Percentiles rank a stretch among this genome's conserved stretches.
phyloP scores from a whole-genome alignment of 768 basidiomycete species.

The Leccinum arenicola region DNA sequence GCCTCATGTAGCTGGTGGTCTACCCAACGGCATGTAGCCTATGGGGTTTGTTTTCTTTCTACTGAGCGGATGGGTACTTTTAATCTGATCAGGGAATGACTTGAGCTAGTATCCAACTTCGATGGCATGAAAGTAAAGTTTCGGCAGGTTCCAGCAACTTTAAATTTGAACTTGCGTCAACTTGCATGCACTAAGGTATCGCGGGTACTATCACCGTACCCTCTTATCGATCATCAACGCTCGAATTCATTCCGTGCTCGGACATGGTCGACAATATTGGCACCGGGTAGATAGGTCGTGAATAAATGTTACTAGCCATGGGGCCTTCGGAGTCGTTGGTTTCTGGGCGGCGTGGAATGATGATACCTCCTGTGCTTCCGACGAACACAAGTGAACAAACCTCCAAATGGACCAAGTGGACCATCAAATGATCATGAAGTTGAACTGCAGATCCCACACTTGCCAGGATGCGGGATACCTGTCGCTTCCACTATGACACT shows the following conservation, averaged over 20 bases:
- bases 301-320: not conserved
- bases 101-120: too few species aligned
- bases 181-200: too few species aligned
- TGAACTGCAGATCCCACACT: slow-evolving; percentile 1
- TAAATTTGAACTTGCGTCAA: too few species aligned
- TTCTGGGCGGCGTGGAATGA: not conserved
- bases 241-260: not conserved
- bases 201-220: too few species aligned
- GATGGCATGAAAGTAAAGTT: not conserved
- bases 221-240: too few species aligned
- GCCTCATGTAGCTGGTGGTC: too few species aligned
- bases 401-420: not conserved
- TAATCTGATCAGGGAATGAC: too few species aligned
- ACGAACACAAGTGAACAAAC: not conserved
- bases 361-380: not conserved
- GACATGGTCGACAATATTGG: not conserved
- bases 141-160: not conserved
- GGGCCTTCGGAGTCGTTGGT: not conserved
- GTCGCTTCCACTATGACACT: slow-evolving; percentile 15
- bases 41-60: too few species aligned
- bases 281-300: too few species aligned
- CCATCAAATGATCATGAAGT: not conserved
- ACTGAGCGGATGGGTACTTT: too few species aligned
- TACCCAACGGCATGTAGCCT: not conserved
- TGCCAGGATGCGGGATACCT: not conserved